These are phyloP conservation scores for Pinus tabuliformis DNA, from an alignment of 75 land plant genomes.

Conservation along the genomic window DNA sequence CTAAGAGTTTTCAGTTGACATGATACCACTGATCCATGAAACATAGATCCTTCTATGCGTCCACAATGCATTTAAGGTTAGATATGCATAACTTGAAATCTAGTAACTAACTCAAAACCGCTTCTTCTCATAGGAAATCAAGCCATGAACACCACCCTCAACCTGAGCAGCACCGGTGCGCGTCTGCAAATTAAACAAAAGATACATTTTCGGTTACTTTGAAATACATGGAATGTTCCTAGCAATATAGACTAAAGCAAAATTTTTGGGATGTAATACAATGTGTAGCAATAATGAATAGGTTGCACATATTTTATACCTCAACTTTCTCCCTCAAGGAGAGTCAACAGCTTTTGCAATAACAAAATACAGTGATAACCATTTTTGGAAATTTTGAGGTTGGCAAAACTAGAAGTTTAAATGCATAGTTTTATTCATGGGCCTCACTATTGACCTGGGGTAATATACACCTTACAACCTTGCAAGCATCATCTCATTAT, in stretches of 20 bases:
- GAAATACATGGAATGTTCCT: background rate
- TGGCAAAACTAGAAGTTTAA: too few species aligned
- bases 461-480: too few species aligned
- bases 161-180: constrained; percentile 96
- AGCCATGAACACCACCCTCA: constrained; percentile 89
- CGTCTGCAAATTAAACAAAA: constrained; percentile 49
- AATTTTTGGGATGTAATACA: too few species aligned
- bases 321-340: too few species aligned
- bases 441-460: too few species aligned
- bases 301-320: too few species aligned
- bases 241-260: constrained; percentile 5
- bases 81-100: background rate
- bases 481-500: too few species aligned
- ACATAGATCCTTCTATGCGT: too few species aligned
- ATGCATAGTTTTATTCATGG: too few species aligned
- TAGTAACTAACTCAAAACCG: constrained; percentile 37
- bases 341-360: too few species aligned
- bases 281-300: background rate
- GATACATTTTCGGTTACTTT: background rate
- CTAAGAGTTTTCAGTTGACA: background rate
- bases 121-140: constrained; percentile 89
- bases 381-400: too few species aligned
- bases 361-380: too few species aligned
- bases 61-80: background rate
- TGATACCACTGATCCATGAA: background rate